phyloP scores from a whole-genome alignment of 2,329 filamentous ascomycete species.

The Thelonectria rubi region DNA sequence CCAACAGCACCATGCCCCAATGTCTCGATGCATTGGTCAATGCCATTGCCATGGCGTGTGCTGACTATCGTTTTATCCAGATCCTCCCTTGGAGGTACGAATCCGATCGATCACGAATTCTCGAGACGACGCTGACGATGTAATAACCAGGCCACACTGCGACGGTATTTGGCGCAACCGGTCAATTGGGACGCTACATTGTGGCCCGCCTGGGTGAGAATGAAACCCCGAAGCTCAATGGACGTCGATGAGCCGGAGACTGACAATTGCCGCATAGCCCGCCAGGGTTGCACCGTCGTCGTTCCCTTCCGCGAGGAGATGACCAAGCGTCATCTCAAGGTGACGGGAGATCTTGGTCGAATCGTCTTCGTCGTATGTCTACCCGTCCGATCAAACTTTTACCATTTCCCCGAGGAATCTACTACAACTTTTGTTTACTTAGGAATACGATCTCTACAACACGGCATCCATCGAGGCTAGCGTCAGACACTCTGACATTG shows the following conservation, averaged over 20 bases:
- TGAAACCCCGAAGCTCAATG: neutral
- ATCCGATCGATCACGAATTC: slow-evolving; percentile 24
- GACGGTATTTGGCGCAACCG: slow-evolving; percentile 97
- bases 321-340: slow-evolving; percentile 95
- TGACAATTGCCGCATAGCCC: slow-evolving; percentile 63
- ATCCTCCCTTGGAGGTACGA: slow-evolving; percentile 84
- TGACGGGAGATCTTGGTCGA: slow-evolving; percentile 91
- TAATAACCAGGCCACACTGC: slow-evolving; percentile 81
- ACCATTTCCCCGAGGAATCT: slow-evolving; percentile 1
- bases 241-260: slow-evolving; percentile 18
- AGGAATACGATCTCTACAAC: slow-evolving; percentile 96
- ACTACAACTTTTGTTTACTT: slow-evolving; percentile 30
- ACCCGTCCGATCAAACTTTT: neutral
- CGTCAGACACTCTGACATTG: slow-evolving; percentile 95
- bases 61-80: slow-evolving; percentile 59
- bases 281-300: slow-evolving; percentile 92
- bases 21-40: neutral
- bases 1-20: neutral
- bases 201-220: slow-evolving; percentile 85
- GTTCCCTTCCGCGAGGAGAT: slow-evolving; percentile 97
- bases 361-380: slow-evolving; percentile 80
- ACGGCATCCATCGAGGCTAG: slow-evolving; percentile 96
- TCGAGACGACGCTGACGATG: slow-evolving; percentile 41
- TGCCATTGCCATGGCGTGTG: slow-evolving; percentile 36
- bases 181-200: slow-evolving; percentile 95